Conservation (phyloP, 2,329 filamentous ascomycete species). For the Neonectria punicea region DNA sequence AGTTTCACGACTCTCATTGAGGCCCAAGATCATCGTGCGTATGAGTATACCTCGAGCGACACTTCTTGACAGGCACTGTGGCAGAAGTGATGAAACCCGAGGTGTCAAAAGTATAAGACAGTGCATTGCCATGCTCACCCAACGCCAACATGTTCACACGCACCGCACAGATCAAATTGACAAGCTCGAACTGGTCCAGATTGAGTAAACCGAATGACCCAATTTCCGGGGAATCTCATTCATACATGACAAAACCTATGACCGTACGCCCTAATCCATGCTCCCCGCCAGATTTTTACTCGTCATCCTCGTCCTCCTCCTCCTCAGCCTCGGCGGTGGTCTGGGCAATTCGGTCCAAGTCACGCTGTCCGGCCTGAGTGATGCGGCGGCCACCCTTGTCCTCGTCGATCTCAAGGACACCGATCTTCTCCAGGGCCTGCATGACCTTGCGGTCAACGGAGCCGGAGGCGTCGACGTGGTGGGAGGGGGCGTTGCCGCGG, state of each 20-base stretch:
- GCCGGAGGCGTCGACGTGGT: constrained; percentile 96
- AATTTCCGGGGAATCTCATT: constrained; percentile 52
- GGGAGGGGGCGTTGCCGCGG: constrained; percentile 88
- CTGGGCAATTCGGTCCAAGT: constrained; percentile 96
- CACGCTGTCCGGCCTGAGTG: constrained; percentile 97
- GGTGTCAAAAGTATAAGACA: too few species aligned
- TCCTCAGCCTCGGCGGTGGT: constrained; percentile 80
- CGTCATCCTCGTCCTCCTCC: constrained; percentile 72
- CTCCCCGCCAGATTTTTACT: constrained; percentile 59
- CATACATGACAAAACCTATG: constrained; percentile 54
- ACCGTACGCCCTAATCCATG: constrained; percentile 54
- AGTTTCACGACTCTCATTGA: neutral
- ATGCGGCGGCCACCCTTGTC: constrained; percentile 99
- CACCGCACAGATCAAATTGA: constrained; percentile 30
- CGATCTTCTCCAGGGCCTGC: constrained; percentile 99
- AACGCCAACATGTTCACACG: constrained; percentile 20
- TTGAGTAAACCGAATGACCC: constrained; percentile 52
- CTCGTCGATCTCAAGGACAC: constrained; percentile 96
- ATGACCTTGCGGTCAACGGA: constrained; percentile 97
- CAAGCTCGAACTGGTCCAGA: constrained; percentile 45
- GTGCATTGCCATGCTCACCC: neutral
- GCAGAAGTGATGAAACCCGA: neutral
- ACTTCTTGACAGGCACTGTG: neutral
- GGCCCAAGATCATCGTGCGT: neutral
- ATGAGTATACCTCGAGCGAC: accelerated